Base-by-base conservation (phyloP, 208 protist species). In the Leishmania amazonensis region DNA sequence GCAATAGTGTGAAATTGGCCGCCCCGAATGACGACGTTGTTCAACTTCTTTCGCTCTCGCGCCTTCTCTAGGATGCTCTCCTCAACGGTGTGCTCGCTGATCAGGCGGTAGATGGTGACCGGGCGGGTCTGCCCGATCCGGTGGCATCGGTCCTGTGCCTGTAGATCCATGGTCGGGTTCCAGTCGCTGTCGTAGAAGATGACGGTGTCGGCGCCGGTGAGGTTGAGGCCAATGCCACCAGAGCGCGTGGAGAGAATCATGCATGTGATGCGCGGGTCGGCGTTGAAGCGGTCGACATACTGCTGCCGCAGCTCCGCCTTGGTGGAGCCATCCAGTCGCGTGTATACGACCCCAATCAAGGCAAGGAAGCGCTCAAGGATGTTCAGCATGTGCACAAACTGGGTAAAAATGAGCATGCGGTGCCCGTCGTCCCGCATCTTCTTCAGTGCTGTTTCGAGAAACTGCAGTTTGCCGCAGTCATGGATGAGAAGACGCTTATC, bases 161-260 rank as follows among this genome's bases (percentile, higher is more conserved):
- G 98, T 53, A 97, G 89, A 83, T 99, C 99, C 94, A 99, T 99
- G 38, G 98, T 98, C 3, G 99, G 99, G 90, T 99, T 99, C 99
- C 99, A 99, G 88, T 99, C 99, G 49, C 88, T 97, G 89, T 99
- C 99, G 86, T 99, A 99, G 84, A 99, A 99, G 54, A 99, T 99
- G 67, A 99, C 99, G 24, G 98, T 99, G 86, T 99, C 99, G 11
- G 99, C 99, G 53, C 98, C 98, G 42, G 98, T 99, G 21, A 99
- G 87, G 86, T 99, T 99, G n/a, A 99, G 88, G 24, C 99, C 99
- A 38, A 99, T 88, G 60, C 99, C 99, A 76, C 99, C 99, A 13
- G 96, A 97, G 47, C 99, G 91, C 51, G 99, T 99, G 1, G 98
- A 99, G 2, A 99, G 88, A 54, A 99, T 98, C 90, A 99, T 99